A percentile compares a stretch with the other conserved stretches of the same genome.
These are phyloP conservation scores for Rhodotorula glutinis DNA, from an alignment of 1,284 basidiomycete species.

Conservation along the genomic window DNA sequence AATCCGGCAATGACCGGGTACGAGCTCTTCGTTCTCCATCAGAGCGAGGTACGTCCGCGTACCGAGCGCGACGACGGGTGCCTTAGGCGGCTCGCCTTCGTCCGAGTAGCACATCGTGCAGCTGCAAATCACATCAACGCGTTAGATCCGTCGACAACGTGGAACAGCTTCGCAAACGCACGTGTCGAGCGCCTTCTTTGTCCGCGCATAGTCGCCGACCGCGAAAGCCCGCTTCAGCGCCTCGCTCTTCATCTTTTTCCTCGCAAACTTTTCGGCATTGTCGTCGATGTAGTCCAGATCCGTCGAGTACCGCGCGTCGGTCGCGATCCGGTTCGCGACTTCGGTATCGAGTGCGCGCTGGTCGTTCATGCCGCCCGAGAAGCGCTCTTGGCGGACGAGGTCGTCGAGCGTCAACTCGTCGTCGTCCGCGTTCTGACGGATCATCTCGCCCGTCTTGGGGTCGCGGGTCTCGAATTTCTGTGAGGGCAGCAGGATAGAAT, in stretches of 20 bases:
- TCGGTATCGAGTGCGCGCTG: conserved; percentile 89
- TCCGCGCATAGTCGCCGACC: conserved; percentile 91
- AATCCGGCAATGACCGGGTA: conserved; percentile 86
- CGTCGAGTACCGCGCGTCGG: conserved; percentile 81
- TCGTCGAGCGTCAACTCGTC: conserved; percentile 81
- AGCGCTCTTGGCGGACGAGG: conserved; percentile 86
- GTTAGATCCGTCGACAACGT: not conserved
- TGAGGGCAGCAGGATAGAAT: too few species aligned
- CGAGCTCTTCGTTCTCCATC: conserved; percentile 78
- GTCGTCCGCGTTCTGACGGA: conserved; percentile 81
- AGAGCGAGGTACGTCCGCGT: conserved; percentile 84
- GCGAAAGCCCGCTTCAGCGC: conserved; percentile 96
- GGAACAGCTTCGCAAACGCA: not conserved
- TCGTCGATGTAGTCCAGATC: conserved; percentile 94
- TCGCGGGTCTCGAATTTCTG: conserved; percentile 74
- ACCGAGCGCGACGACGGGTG: conserved; percentile 83
- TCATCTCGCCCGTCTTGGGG: conserved; percentile 76
- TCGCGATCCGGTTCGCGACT: conserved; percentile 80
- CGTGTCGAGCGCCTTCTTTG: conserved; percentile 78
- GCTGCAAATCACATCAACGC: conserved; percentile 30
- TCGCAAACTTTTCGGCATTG: conserved; percentile 84
- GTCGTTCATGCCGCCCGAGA: conserved; percentile 79
- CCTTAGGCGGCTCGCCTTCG: conserved; percentile 66
- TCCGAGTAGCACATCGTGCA: conserved; percentile 88
- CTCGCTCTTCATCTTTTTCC: conserved; percentile 91